Evolutionary conservation across 331 rosid genomes (phyloP), one percentile per base, ranked within the genome.

Genomic region (Telfairia occidentalis): DNA sequence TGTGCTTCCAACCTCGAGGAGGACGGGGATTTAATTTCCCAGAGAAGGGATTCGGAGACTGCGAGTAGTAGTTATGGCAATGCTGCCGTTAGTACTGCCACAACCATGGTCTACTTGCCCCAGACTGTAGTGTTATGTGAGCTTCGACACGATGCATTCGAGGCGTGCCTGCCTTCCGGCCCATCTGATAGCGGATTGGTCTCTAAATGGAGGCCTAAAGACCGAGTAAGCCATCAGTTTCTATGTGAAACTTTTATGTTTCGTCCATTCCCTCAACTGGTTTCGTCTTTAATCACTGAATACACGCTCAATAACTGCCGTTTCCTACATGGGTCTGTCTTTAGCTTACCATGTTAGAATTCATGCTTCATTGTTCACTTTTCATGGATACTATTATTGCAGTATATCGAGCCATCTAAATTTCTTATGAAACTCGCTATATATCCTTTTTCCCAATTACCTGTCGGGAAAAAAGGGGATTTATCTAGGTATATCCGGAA

Each of bases 181-280:
- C 96, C 97, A 3, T 87, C 97, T 1, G 93, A 88, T 24, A 84
- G 89, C 38, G 99, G 99, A 2, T 71, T 90, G 78, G 96, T 95
- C 58, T 95, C 97, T 0, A 95, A 92, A 83, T 95, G 99, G 97
- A 82, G 96, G 71, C 97, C 96, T 12, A 92, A 91, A 84, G 97
- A 92, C 48, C 79, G 93, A 78, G 99, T 95, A 80, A 88, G 88
- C 37, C 29, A 12, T 30, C 29, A 18, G 55, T 77, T 11, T 21
- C 1, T 38, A 29, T 58, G 35, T 26, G 43, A 28, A 37, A 32
- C 54, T 18, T 10, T 75, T 59, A 10, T 30, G 42, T 46, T 45
- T 0, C 40, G 37, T 23, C 6, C 57, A 11, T 37, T 78, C 32
- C 18, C 42, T 66, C 7, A 67, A 63, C 71, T 82, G 75, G 18